Percentiles rank a stretch among this genome's conserved stretches.
These are phyloP conservation scores for Calvatia gigantea DNA, from an alignment of 768 basidiomycete genomes.

Conservation along the genomic window DNA sequence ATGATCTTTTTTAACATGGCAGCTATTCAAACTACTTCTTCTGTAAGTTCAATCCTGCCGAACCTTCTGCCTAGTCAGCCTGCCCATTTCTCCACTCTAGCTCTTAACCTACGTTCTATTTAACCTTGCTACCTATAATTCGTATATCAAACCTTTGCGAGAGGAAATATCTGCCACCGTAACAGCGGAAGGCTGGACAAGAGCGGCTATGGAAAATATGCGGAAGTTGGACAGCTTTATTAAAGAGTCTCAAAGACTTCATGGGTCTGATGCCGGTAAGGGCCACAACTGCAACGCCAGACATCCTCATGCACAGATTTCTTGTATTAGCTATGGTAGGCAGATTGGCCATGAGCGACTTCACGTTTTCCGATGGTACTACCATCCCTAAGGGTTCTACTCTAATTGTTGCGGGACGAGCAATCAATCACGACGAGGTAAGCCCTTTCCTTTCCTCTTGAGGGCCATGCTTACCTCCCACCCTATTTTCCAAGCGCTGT, in stretches of 20 bases:
- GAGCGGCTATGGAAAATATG: slow-evolving; percentile 32
- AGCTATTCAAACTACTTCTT: slow-evolving; percentile 32
- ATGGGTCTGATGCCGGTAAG: slow-evolving; percentile 23
- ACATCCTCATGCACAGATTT: slow-evolving; percentile 4
- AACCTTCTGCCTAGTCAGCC: background rate
- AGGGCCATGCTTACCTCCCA: too few species aligned
- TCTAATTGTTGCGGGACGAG: slow-evolving; percentile 22
- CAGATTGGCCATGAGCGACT: slow-evolving; percentile 34
- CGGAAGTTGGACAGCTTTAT: slow-evolving; percentile 46
- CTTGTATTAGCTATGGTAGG: slow-evolving; percentile 21
- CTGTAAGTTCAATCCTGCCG: slow-evolving; percentile 23
- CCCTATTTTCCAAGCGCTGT: slow-evolving; percentile 8
- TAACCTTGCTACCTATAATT: slow-evolving; percentile 27
- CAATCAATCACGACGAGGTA: slow-evolving; percentile 23
- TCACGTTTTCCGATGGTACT: slow-evolving; percentile 43
- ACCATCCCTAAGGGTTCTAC: slow-evolving; percentile 34
- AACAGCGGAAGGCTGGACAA: slow-evolving; percentile 28
- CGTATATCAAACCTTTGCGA: slow-evolving; percentile 32
- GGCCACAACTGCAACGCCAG: slow-evolving; percentile 9
- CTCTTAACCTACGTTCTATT: slow-evolving; percentile 34
- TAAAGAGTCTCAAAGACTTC: slow-evolving; percentile 39
- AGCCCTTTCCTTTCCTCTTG: background rate
- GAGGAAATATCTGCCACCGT: slow-evolving; percentile 33
- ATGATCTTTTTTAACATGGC: slow-evolving; percentile 35
- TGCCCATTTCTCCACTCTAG: slow-evolving; percentile 14